Base-by-base conservation (phyloP, 352 stramenopile species). In the Phytophthora vignae region DNA sequence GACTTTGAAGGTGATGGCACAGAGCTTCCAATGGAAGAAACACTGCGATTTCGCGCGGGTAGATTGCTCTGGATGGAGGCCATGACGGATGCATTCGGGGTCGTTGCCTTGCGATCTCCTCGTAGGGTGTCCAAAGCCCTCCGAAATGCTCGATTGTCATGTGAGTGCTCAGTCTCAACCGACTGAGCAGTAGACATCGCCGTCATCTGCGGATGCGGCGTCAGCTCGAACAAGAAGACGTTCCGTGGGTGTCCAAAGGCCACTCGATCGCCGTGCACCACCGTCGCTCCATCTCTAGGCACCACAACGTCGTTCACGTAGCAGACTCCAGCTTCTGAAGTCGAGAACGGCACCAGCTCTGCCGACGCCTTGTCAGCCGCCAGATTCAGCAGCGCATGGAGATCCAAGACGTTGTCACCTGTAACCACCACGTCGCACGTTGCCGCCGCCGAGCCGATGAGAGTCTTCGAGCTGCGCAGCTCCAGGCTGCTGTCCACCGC, bases 401-500 rank as follows among this genome's bases (percentile, higher is more conserved):
- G 74, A 21, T 92, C 87, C 21, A 89, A 63, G 22, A 90, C 72
- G 17, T 76, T 75, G 1, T 67, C 54, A 11, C 62, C 64, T 0
- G 67, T 59, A 6, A 94, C 66, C 3, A 94, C 85, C 15, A 92
- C 67, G 56, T 92, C 85, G 57, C 87, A 94, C 21, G 84, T 90
- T 21, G 65, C 53, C 2, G 58, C 55, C 1, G 64, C 73, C 21
- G 73, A 77, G 4, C 85, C 83, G 44, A 94, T 83, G 15, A 94
- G 74, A 11, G 74, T 91, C 78, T 84, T 89, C 55, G 86, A 84
- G 55, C 84, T 92, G 9, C 69, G 72, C 25, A 93, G 71, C 60
- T 93, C 81, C 7, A 79, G 55, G 19, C 54, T 60, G 6, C 12
- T 58, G 3, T 50, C 54, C 19, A 61, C 25, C 1, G 17, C n/a